Base-by-base conservation (phyloP, 164 flowering plant species). In the Kalanchoe fedtschenkoi region DNA sequence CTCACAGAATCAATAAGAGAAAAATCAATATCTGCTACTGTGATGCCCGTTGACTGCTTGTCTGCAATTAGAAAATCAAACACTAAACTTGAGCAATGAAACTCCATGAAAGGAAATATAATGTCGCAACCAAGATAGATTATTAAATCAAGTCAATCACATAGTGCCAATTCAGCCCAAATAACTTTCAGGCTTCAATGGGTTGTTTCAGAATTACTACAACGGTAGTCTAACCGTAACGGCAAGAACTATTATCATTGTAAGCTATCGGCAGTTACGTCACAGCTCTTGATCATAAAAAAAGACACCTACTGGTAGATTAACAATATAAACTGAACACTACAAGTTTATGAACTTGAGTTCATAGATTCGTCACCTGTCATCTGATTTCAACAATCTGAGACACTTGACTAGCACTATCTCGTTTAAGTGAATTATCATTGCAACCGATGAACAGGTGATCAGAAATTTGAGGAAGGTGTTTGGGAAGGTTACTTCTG, bases 1-100 rank as follows among this genome's bases (percentile, higher is more conserved):
- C 95, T 82, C 60, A 89, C 87, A 3, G 95, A 82, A 34, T 88
- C 83, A 41, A 87, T 69, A 51, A 77, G 37, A 7, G 90, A 79
- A 61, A 87, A 76, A 68, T 89, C 97, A 71, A 91, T 87, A 71
- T 91, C 95, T 59, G 95, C 95, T 34, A 91, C 76, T 9, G 84
- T 74, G 66, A 91, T 77, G 30, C 95, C 96, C 6, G 88, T 91
- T 41, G 95, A 73, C 28, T 76, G 34, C 43, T 85, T 81, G 77
- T 89, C 97, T 90, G 81, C 56, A 78, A 75, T 24, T 66, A 21
- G 16, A 61, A 67, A 71, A 26, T 21, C 38, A 57, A 57, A 57
- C 37, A 57, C 43, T 8, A 15, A 39, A 39, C 15, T 8, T 57
- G 38, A 57, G 30, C 35, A 30, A 15, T 19, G 19, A 29, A 14